These are phyloP conservation scores for Fusarium sp. DNA, from an alignment of 2,329 filamentous ascomycete species.

Conservation along the genomic window DNA sequence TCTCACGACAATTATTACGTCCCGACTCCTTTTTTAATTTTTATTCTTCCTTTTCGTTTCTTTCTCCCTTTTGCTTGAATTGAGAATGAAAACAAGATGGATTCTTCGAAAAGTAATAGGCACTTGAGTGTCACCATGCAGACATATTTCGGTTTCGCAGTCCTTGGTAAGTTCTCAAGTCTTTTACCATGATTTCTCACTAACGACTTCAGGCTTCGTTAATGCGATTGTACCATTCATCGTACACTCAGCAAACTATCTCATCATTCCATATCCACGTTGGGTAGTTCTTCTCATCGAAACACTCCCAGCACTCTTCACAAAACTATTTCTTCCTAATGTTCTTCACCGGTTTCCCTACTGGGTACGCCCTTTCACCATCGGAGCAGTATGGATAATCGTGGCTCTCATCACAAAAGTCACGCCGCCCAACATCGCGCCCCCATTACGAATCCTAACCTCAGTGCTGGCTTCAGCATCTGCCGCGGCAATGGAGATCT, in stretches of 20 bases:
- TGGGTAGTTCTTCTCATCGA: conserved; percentile 49
- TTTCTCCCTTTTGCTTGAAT: background rate
- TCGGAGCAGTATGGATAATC: conserved; percentile 46
- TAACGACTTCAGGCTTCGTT: conserved; percentile 44
- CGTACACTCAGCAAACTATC: conserved; percentile 50
- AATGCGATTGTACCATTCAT: conserved; percentile 48
- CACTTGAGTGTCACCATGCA: conserved; percentile 25
- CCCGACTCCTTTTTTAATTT: background rate
- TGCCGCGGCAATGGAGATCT: conserved; percentile 49
- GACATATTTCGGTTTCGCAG: conserved; percentile 44
- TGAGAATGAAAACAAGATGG: conserved; percentile 5
- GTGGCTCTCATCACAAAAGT: conserved; percentile 43
- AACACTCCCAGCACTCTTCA: conserved; percentile 44
- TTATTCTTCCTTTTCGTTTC: background rate
- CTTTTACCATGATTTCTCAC: background rate
- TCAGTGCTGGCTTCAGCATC: conserved; percentile 46
- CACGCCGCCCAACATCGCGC: conserved; percentile 50
- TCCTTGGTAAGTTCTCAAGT: conserved; percentile 36
- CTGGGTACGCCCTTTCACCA: conserved; percentile 44
- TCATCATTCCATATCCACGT: conserved; percentile 50
- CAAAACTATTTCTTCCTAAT: conserved; percentile 47
- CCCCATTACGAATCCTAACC: conserved; percentile 45
- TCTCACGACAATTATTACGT: background rate
- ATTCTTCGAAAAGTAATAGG: background rate
- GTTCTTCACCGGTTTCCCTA: conserved; percentile 45